Conservation (phyloP, 768 basidiomycete genomes). For the Dendrothele bispora region DNA sequence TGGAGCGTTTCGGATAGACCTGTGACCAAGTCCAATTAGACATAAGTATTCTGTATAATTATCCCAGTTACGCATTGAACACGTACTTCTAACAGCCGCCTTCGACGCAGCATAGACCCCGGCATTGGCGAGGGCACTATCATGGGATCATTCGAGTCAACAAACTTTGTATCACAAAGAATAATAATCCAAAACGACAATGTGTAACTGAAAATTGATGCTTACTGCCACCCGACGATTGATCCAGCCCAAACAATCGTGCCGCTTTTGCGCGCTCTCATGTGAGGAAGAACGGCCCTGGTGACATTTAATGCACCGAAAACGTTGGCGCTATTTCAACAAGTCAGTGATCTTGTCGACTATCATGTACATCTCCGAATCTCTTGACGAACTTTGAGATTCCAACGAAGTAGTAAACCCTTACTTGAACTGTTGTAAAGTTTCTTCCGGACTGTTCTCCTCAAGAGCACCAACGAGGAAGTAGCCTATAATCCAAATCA, state of each 20-base stretch:
- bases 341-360: too few species aligned
- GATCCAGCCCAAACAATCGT: too few species aligned
- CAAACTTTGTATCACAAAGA: not conserved
- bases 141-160: not conserved
- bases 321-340: too few species aligned
- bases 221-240: too few species aligned
- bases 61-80: not conserved
- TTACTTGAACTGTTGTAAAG: not conserved
- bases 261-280: too few species aligned
- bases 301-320: too few species aligned
- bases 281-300: too few species aligned
- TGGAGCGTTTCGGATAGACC: constrained; percentile 32
- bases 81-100: constrained; percentile 33
- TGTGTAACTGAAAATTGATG: not conserved
- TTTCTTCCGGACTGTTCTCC: not conserved
- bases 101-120: constrained; percentile 42
- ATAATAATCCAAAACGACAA: not conserved
- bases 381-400: constrained; percentile 14
- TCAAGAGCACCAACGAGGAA: not conserved
- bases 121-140: constrained; percentile 29
- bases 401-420: constrained; percentile 1
- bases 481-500: not conserved
- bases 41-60: not conserved
- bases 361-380: too few species aligned
- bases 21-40: constrained; percentile 5